Evolutionary conservation across 140 eudicot genomes (phyloP), one percentile per base, ranked within the genome.

Genomic region (Bidens hawaiensis): DNA sequence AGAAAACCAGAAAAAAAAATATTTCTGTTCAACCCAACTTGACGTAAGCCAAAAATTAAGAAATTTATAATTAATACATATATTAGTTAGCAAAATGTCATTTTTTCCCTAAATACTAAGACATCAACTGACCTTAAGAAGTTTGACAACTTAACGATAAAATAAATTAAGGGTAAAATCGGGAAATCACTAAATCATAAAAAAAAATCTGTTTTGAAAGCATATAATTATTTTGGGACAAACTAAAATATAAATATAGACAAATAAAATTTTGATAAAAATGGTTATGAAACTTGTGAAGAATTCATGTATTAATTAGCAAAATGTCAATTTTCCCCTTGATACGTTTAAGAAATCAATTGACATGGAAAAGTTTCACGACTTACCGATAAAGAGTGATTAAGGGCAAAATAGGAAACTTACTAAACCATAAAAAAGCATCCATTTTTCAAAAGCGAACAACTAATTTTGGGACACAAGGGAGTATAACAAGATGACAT

Each of bases 401-500:
- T n/a, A n/a, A n/a, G n/a, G n/a, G n/a, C n/a, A n/a, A n/a, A n/a
- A n/a, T n/a, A n/a, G n/a, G n/a, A n/a, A n/a, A n/a, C n/a, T n/a
- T n/a, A n/a, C n/a, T n/a, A n/a, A n/a, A n/a, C n/a, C n/a, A n/a
- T n/a, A n/a, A n/a, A n/a, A n/a, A 34, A 9, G 13, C 13, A 34
- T 34, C 42, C 42, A 34, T 14, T 34, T 34, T 34, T 34, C 11
- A 34, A 34, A 34, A 14, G 8, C 12, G 11, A 5, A 34, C 8
- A 1, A 34, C 18, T 31, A 5, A 49, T 21, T 49, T 21, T 49
- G 54, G n/a, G 54, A 47, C 4, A 2, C 0, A 43, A n/a, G 8
- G 38, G 38, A 5, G 34, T 52, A 24, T 36, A 38, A 36, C 76
- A 60, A 50, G 31, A 50, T 24, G 25, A 16, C 10, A 19, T 72